Evolutionary conservation across 2,329 filamentous ascomycete species (phyloP).

Genomic region (Plenodomus biglobosus): DNA sequence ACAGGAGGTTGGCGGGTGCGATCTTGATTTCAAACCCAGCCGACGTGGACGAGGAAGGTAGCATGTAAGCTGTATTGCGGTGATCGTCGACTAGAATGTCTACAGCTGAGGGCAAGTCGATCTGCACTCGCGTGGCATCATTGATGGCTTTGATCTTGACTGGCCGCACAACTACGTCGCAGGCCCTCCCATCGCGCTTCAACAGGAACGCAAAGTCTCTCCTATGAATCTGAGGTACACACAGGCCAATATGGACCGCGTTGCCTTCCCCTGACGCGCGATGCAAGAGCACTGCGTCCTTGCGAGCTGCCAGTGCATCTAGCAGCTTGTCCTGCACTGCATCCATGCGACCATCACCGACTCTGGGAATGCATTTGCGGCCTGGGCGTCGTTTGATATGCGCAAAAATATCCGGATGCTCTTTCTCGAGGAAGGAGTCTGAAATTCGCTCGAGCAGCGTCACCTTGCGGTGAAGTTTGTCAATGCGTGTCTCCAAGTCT

Average conservation of each 20-base stretch:
- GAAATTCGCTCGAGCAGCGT: conserved; percentile 26
- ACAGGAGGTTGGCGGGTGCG: conserved; percentile 20
- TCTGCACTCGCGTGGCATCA: conserved; percentile 13
- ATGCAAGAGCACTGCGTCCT: conserved; percentile 31
- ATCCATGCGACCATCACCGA: conserved; percentile 15
- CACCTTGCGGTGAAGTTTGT: conserved; percentile 23
- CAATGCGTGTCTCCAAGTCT: conserved; percentile 19
- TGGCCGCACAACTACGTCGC: conserved; percentile 27
- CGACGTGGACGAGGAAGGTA: conserved; percentile 18
- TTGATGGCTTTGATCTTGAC: conserved; percentile 16
- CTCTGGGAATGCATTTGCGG: conserved; percentile 16
- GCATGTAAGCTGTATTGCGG: conserved; percentile 17
- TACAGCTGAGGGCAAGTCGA: conserved; percentile 14
- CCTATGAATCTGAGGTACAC: conserved; percentile 27
- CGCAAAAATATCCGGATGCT: conserved; percentile 28
- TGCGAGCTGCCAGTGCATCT: conserved; percentile 22
- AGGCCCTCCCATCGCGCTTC: conserved; percentile 11
- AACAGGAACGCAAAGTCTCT: conserved; percentile 33
- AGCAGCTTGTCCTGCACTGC: conserved; percentile 18
- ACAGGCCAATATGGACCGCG: conserved; percentile 28
- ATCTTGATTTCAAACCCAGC: conserved; percentile 26
- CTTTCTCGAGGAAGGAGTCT: conserved; percentile 25
- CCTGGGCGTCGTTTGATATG: conserved; percentile 26
- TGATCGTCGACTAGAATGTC: conserved; percentile 11
- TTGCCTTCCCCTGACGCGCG: conserved; percentile 13